These are phyloP conservation scores for Exobasidium cylindrosporum DNA, from an alignment of 1,284 basidiomycete genomes.

Conservation along the genomic window DNA sequence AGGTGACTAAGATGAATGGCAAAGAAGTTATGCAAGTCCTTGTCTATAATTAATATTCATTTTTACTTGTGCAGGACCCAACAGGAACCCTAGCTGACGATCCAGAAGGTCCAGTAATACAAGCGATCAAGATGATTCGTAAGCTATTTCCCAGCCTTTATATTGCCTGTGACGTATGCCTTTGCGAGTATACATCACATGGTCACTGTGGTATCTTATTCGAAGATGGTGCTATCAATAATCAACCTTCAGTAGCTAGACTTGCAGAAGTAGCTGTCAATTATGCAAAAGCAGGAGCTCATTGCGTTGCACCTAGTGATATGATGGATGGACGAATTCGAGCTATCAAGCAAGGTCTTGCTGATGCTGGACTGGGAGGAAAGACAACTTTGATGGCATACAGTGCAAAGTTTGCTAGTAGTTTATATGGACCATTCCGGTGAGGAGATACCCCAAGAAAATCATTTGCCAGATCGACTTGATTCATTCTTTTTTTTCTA, in stretches of 20 bases:
- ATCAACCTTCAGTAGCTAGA: constrained; percentile 63
- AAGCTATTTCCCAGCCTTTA: constrained; percentile 67
- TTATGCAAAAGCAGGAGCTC: constrained; percentile 90
- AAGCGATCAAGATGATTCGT: constrained; percentile 75
- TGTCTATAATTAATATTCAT: background rate
- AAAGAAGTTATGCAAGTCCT: too few relatives aligned
- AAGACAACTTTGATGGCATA: constrained; percentile 83
- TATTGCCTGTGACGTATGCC: constrained; percentile 90
- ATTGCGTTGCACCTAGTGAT: constrained; percentile 97
- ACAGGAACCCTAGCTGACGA: constrained; percentile 86
- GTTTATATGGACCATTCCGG: constrained; percentile 97
- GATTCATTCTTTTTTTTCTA: background rate
- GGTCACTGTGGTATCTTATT: constrained; percentile 90
- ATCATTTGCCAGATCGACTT: background rate
- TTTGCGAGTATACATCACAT: constrained; percentile 99
- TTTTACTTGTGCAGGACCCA: constrained; percentile 64
- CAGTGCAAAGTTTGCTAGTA: constrained; percentile 96
- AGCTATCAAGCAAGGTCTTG: constrained; percentile 80
- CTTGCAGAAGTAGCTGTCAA: constrained; percentile 87
- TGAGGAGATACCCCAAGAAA: constrained; percentile 56
- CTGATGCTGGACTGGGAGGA: constrained; percentile 75
- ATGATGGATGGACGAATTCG: constrained; percentile 99
- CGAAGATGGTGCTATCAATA: constrained; percentile 68
- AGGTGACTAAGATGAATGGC: too few relatives aligned
- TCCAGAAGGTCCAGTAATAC: constrained; percentile 83